Percentiles rank a stretch among this genome's conserved stretches.
Evolutionary conservation across 2,329 filamentous ascomycete species (phyloP).

Genomic region (Neopestalotiopsis sp.): DNA sequence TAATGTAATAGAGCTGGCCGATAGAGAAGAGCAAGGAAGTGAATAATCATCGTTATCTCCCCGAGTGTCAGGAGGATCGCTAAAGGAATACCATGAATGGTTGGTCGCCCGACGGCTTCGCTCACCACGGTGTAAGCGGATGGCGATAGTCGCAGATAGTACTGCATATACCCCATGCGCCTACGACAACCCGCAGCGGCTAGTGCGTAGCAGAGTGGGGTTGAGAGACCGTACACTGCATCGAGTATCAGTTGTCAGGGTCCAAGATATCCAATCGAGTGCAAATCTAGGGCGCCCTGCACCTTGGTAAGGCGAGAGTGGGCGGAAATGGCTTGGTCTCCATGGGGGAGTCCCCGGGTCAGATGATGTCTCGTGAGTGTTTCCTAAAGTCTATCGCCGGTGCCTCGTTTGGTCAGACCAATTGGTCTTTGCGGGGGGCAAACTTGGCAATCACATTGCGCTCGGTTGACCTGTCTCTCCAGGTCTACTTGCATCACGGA

Average conservation of each 20-base stretch:
- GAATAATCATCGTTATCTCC: not conserved
- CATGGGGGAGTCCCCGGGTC: not conserved
- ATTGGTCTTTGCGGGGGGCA: not conserved
- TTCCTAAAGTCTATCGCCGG: not conserved
- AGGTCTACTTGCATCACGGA: not conserved
- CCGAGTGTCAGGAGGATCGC: not conserved
- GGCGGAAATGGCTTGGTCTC: not conserved
- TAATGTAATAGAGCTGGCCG: not conserved
- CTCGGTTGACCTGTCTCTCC: not conserved
- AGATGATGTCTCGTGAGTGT: slow-evolving; percentile 6
- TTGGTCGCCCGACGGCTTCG: not conserved
- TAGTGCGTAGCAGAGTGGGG: slow-evolving; percentile 19
- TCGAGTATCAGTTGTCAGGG: slow-evolving; percentile 18
- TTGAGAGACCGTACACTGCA: slow-evolving; percentile 10
- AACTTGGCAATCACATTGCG: not conserved
- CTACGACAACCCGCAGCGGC: slow-evolving; percentile 13
- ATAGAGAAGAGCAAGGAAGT: not conserved
- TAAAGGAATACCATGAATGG: not conserved
- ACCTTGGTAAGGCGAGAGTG: not conserved
- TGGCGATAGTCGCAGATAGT: slow-evolving; percentile 4
- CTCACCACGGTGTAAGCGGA: not conserved
- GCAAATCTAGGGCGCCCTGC: not conserved
- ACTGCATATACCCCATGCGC: slow-evolving; percentile 15
- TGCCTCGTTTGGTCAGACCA: not conserved
- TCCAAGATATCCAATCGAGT: slow-evolving; percentile 15